Evolutionary conservation across 75 land plant genomes (phyloP).

Genomic region (Sequoiadendron giganteum): DNA sequence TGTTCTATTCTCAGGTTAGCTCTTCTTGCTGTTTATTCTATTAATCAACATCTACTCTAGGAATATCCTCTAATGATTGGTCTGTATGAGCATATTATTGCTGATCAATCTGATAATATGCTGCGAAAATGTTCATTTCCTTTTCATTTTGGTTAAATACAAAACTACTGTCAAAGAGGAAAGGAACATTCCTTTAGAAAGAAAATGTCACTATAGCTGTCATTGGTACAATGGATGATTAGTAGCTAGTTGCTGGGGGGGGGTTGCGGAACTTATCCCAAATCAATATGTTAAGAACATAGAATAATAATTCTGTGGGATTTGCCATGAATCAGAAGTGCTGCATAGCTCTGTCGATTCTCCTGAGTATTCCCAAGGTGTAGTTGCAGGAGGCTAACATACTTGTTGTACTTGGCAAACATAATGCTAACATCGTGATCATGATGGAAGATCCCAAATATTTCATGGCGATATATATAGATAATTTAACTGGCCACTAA

Average conservation of each 20-base stretch:
- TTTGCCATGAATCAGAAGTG: not conserved
- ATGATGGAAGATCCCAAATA: not conserved
- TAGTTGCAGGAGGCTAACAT: not conserved
- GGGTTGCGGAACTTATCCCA: not conserved
- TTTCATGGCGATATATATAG: not conserved
- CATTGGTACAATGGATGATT: not conserved
- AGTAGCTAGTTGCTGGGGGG: not conserved
- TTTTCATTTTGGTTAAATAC: constrained; percentile 1
- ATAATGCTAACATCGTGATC: not conserved
- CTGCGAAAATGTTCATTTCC: not conserved
- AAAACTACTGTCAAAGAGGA: not conserved
- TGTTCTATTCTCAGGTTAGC: too few species aligned
- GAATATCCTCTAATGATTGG: not conserved
- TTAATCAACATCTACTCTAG: not conserved
- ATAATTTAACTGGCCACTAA: not conserved
- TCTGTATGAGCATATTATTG: not conserved
- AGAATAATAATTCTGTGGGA: not conserved
- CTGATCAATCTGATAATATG: not conserved
- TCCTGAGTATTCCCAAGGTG: not conserved
- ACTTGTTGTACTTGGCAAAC: not conserved
- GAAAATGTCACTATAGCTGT: not conserved
- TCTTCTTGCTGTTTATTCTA: not conserved
- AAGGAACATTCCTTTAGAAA: not conserved
- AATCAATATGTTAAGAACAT: not conserved
- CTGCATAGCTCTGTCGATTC: not conserved